phyloP scores from a whole-genome alignment of 148 eudicot species.

The Simmondsia chinensis region DNA sequence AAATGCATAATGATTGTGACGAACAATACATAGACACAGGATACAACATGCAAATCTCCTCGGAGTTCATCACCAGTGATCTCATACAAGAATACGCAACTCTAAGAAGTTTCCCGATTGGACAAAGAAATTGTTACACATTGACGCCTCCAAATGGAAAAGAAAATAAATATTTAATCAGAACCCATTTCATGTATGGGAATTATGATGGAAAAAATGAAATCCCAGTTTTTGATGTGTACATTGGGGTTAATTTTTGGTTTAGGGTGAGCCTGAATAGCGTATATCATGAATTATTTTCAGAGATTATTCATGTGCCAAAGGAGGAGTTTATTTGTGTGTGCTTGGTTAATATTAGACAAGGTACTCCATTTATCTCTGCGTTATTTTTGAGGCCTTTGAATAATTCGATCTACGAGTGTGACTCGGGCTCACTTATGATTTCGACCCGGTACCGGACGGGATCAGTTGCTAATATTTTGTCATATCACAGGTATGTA shows the following conservation, averaged over 20 bases:
- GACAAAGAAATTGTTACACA: conserved; percentile 10
- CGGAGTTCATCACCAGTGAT: not conserved
- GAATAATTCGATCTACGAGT: not conserved
- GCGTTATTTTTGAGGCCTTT: conserved; percentile 9
- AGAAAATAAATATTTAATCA: conserved; percentile 1
- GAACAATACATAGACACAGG: conserved; percentile 5
- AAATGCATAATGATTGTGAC: no score
- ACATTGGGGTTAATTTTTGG: conserved; percentile 12
- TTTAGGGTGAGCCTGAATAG: not conserved
- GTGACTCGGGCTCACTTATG: not conserved
- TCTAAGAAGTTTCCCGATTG: conserved; percentile 12
- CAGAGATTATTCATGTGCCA: conserved; percentile 3
- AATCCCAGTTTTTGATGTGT: conserved; percentile 1
- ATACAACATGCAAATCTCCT: not conserved
- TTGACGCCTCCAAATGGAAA: conserved; percentile 5
- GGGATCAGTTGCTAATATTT: not conserved
- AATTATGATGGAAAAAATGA: conserved; percentile 3
- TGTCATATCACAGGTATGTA: not conserved
- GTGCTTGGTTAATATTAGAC: conserved; percentile 5
- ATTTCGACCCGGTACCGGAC: not conserved
- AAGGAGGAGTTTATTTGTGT: not conserved
- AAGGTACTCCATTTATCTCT: conserved; percentile 7
- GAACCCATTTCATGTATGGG: conserved; percentile 8
- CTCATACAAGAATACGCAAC: not conserved
- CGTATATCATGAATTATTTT: fast-evolving